Percentiles rank a stretch among this genome's conserved stretches.
Conservation (phyloP, 116 monocot genomes). For the Cymodocea nodosa region DNA sequence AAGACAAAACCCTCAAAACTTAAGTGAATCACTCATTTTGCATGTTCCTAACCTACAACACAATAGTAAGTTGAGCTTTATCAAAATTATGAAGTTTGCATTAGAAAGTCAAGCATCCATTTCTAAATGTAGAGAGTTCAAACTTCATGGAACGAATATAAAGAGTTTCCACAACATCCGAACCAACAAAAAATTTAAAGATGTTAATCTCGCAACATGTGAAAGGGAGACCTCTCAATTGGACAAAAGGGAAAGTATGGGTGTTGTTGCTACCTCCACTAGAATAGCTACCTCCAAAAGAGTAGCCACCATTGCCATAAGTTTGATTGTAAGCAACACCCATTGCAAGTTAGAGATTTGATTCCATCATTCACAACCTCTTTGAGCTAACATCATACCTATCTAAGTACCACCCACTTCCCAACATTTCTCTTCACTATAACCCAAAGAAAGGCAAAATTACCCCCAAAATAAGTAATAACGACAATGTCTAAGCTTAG, state of each 20-base stretch:
- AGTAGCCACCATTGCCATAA: constrained; percentile 10
- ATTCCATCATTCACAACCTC: constrained; percentile 87
- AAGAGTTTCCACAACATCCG: constrained; percentile 72
- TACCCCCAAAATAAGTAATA: constrained; percentile 50
- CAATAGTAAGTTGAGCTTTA: too few relatives aligned
- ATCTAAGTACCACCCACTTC: constrained; percentile 67
- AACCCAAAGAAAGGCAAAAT: constrained; percentile 53
- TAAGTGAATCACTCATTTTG: too few relatives aligned
- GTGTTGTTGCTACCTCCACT: constrained; percentile 4
- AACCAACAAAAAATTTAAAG: constrained; percentile 66
- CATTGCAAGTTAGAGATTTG: constrained; percentile 96
- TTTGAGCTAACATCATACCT: constrained; percentile 80
- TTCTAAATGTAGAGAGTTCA: too few relatives aligned
- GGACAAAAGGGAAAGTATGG: constrained; percentile 50
- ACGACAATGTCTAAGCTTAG: too few relatives aligned
- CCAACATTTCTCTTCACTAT: constrained; percentile 84
- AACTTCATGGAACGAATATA: too few relatives aligned
- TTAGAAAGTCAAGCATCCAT: too few relatives aligned
- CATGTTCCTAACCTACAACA: too few relatives aligned
- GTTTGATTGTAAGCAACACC: constrained; percentile 24
- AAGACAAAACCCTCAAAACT: too few relatives aligned
- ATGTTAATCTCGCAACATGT: constrained; percentile 62
- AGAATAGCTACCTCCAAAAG: constrained; percentile 8
- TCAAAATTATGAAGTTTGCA: too few relatives aligned
- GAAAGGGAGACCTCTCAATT: constrained; percentile 75